A percentile compares a stretch with the other conserved stretches of the same genome.
These are phyloP conservation scores for Hordeum pubiflorum DNA, from an alignment of 202 grass and related monocot species.

Conservation along the genomic window DNA sequence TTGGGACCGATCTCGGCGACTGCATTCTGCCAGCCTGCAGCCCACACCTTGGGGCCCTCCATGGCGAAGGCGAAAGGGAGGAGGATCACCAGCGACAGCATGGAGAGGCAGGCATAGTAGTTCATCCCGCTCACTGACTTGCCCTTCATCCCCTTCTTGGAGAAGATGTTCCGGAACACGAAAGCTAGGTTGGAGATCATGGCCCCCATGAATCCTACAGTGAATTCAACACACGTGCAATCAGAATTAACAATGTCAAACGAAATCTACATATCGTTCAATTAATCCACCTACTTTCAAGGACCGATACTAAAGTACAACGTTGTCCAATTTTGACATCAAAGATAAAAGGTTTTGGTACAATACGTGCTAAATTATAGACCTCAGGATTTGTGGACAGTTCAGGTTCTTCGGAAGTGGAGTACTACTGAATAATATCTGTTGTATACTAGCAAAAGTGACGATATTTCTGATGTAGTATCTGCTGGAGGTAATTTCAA, in stretches of 20 bases:
- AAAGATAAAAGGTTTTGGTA: background rate
- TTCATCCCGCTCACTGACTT: constrained; percentile 94
- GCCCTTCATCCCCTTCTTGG: constrained; percentile 97
- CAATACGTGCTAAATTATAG: background rate
- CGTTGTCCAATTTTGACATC: background rate
- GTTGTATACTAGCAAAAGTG: background rate
- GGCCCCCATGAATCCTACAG: constrained; percentile 93
- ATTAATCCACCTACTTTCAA: background rate
- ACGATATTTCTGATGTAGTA: constrained; percentile 20
- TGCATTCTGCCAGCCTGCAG: constrained; percentile 82
- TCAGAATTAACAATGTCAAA: background rate
- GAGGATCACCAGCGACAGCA: constrained; percentile 82
- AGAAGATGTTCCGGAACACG: constrained; percentile 90
- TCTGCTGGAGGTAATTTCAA: background rate
- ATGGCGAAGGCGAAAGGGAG: constrained; percentile 77
- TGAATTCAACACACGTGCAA: background rate
- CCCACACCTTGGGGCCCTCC: constrained; percentile 93
- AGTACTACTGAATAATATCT: background rate
- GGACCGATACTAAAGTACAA: background rate
- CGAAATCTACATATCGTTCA: background rate
- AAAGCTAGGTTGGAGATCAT: constrained; percentile 98
- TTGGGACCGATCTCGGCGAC: constrained; percentile 77
- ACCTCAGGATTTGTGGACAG: background rate
- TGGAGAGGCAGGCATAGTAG: constrained; percentile 97
- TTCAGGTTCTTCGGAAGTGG: background rate